Evolutionary conservation across 805 yeast genomes (phyloP), one percentile per base, ranked within the genome.

Genomic region (Phaffomyces thermotolerans): DNA sequence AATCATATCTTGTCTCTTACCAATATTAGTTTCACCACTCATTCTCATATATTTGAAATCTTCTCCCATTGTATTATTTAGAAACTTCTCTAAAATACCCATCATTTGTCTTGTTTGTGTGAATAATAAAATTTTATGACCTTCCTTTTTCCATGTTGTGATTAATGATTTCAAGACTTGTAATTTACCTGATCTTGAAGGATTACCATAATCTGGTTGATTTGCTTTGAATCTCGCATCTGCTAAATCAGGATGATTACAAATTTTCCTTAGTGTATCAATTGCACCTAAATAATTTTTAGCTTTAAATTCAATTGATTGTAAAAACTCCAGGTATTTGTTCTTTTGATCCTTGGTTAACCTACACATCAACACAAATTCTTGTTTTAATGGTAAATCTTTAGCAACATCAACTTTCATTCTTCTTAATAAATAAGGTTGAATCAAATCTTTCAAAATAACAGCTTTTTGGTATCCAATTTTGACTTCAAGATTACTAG

Each of bases 381-480:
- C 99, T 40, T 81, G 82, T 63, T 93, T 93, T 48, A 88, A 79
- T 0, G 99, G 99, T 38, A 93, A 64, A 58, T 93, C 99, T 45
- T 86, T 81, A 0, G 99, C 99, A 18, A 93, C 99, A 58, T 93
- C 99, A 10, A 82, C 77, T 60, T 93, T 93, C 61, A 93, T 80
- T 40, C 99, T 69, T 51, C 99, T 68, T 39, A 93, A 65, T 42
- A 93, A 65, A 60, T 89, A 93, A 0, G 99, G 99, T 4, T 95
- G 79, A 10, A 93, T 87, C 52, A 91, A 64, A 54, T 93, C 95
- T 40, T 95, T 71, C 41, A 93, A 66, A 3, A 91, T 81, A 5
- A 90, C 93, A 0, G 99, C 99, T 67, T 98, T 93, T 59, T 88
- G 88, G 58, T 87, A 90, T 2, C 97, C 96, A 1, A 97, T 82